These are phyloP conservation scores for Didymella exigua DNA, from an alignment of 2,329 filamentous ascomycete species.

Conservation along the genomic window DNA sequence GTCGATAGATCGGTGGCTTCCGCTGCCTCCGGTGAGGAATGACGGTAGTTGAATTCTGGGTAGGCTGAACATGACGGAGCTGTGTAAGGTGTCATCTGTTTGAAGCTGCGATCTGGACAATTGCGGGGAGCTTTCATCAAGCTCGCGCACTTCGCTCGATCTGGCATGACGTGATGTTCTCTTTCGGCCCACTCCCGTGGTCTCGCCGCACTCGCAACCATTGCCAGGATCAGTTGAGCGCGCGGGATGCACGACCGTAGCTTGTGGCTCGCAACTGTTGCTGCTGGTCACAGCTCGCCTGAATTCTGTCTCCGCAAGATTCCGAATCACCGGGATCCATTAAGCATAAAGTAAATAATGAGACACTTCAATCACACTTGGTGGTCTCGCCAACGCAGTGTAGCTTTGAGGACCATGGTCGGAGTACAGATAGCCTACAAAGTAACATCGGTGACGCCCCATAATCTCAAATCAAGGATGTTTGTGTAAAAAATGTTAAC, in stretches of 20 bases:
- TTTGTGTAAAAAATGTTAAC: background rate
- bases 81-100: slow-evolving; percentile 4
- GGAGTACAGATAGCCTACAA: too few relatives aligned
- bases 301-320: background rate
- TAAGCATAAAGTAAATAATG: too few relatives aligned
- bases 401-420: too few relatives aligned
- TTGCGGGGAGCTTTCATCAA: slow-evolving; percentile 26
- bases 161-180: slow-evolving; percentile 30
- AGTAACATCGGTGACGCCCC: too few relatives aligned
- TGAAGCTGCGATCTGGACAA: slow-evolving; percentile 13
- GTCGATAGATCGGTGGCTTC: slow-evolving; percentile 45
- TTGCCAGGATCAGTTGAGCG: slow-evolving; percentile 10
- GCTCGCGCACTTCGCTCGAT: slow-evolving; percentile 25
- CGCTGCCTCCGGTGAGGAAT: slow-evolving; percentile 24
- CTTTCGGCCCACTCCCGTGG: slow-evolving; percentile 3
- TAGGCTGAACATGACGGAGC: slow-evolving; percentile 31
- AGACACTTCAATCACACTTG: too few relatives aligned
- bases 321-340: background rate
- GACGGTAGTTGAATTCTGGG: slow-evolving; percentile 29
- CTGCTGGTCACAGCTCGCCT: background rate
- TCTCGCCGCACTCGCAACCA: slow-evolving; percentile 22
- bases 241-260: background rate
- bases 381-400: too few relatives aligned
- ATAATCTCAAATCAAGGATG: background rate
- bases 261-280: slow-evolving; percentile 2